phyloP scores from a whole-genome alignment of 352 stramenopile genomes.

The Aphanomyces astaci region DNA sequence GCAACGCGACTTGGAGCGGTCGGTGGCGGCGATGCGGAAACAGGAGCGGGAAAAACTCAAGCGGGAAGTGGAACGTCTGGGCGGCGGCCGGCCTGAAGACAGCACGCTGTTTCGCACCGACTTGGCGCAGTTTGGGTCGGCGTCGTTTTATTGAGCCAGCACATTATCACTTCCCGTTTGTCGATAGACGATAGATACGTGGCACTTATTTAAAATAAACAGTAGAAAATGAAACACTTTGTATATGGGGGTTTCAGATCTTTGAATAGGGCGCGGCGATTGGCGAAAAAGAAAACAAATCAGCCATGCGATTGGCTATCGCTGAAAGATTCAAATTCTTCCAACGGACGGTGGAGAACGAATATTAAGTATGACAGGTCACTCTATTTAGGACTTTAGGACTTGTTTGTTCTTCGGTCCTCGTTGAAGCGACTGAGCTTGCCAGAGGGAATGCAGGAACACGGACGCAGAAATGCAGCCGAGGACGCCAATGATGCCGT shows the following conservation, averaged over 20 bases:
- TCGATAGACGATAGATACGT: slow-evolving; percentile 9
- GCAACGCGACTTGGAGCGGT: slow-evolving; percentile 48
- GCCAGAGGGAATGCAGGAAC: slow-evolving; percentile 82
- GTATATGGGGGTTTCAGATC: no score
- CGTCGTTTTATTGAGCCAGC: slow-evolving; percentile 68
- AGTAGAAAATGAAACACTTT: no score
- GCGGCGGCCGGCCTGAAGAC: slow-evolving; percentile 50
- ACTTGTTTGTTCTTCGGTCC: background rate
- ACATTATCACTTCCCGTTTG: background rate
- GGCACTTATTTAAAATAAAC: background rate
- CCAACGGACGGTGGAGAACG: background rate
- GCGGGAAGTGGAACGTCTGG: slow-evolving; percentile 36
- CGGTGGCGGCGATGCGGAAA: slow-evolving; percentile 41
- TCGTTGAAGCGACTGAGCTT: slow-evolving; percentile 23
- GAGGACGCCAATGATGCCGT: slow-evolving; percentile 72
- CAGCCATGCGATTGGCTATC: background rate
- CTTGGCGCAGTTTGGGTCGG: slow-evolving; percentile 80
- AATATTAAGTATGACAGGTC: background rate
- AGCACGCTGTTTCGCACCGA: slow-evolving; percentile 60
- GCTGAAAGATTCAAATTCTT: background rate
- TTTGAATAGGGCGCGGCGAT: no score
- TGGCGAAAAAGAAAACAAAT: background rate
- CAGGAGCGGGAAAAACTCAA: slow-evolving; percentile 62
- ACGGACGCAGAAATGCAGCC: slow-evolving; percentile 73
- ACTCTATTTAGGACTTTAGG: background rate